A percentile compares a stretch with the other conserved stretches of the same genome.
phyloP scores from a whole-genome alignment of 441 rosid species.

The Brassica hybrid region DNA sequence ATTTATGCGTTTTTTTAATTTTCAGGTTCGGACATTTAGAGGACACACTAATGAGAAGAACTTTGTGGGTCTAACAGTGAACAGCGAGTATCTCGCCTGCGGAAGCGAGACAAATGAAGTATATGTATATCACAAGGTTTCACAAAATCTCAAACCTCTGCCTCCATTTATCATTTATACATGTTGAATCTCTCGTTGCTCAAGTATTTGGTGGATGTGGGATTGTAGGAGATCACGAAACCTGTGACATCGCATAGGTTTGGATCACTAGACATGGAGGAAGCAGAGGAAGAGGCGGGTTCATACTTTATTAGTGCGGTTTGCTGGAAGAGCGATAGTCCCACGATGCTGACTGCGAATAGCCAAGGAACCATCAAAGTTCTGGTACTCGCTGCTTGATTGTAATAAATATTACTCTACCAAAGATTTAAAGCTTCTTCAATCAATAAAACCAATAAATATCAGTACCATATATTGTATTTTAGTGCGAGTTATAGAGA shows the following conservation, averaged over 20 bases:
- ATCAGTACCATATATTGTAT: not conserved
- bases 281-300: constrained; percentile 83
- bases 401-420: not conserved
- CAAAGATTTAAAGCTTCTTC: constrained; percentile 2
- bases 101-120: constrained; percentile 99
- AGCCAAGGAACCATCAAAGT: constrained; percentile 99
- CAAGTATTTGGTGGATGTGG: constrained; percentile 17
- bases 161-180: not conserved
- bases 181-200: constrained; percentile 15
- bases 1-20: not conserved
- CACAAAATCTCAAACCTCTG: constrained; percentile 16
- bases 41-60: constrained; percentile 98
- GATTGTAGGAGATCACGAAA: constrained; percentile 77
- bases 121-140: constrained; percentile 96
- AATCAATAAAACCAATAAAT: constrained; percentile 28
- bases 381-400: constrained; percentile 81
- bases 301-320: constrained; percentile 97
- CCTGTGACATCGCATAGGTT: constrained; percentile 90
- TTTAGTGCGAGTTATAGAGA: constrained; percentile 36
- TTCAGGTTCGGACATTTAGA: constrained; percentile 83
- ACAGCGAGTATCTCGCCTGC: constrained; percentile 83
- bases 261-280: constrained; percentile 91
- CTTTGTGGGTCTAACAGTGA: constrained; percentile 94
- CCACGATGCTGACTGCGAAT: constrained; percentile 94
- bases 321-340: constrained; percentile 97